Percentiles rank a stretch among this genome's conserved stretches.
phyloP scores from a whole-genome alignment of 2,329 filamentous ascomycete species.

The Colletotrichum simmondsii region DNA sequence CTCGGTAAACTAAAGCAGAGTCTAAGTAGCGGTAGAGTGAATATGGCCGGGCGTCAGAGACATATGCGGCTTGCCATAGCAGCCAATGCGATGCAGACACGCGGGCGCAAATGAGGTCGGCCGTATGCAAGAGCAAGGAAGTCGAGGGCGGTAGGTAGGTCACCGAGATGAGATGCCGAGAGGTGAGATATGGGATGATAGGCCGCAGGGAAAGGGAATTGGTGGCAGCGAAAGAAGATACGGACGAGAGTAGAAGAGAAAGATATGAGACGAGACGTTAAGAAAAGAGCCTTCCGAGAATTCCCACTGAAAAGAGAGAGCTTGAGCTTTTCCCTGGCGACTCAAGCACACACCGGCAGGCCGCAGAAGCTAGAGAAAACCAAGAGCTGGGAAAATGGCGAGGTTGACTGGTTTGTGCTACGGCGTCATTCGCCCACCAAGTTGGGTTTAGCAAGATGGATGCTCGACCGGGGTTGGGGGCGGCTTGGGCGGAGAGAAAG shows the following conservation, averaged over 20 bases:
- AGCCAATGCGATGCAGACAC: slow-evolving; percentile 60
- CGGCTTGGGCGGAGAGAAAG: slow-evolving; percentile 21
- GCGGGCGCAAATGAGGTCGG: slow-evolving; percentile 41
- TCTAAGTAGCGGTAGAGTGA: slow-evolving; percentile 24
- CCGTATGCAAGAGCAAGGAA: slow-evolving; percentile 26
- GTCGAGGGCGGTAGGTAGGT: slow-evolving; percentile 12
- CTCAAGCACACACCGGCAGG: slow-evolving; percentile 34
- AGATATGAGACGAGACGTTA: not conserved
- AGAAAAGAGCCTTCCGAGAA: not conserved
- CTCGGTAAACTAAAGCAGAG: slow-evolving; percentile 24
- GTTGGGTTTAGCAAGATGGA: slow-evolving; percentile 27
- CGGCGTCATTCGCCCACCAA: slow-evolving; percentile 30
- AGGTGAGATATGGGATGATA: not conserved
- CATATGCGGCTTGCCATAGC: slow-evolving; percentile 37
- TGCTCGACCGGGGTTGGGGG: slow-evolving; percentile 22
- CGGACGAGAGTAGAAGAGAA: not conserved
- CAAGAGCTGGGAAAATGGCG: slow-evolving; percentile 29
- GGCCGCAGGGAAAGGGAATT: not conserved
- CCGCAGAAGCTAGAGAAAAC: not conserved
- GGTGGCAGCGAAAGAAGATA: not conserved
- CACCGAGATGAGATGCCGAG: slow-evolving; percentile 19
- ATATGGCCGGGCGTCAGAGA: slow-evolving; percentile 34
- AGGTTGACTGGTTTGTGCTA: slow-evolving; percentile 35
- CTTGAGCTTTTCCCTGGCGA: slow-evolving; percentile 37
- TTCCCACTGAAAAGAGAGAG: not conserved